Evolutionary conservation across 2,329 filamentous ascomycete genomes (phyloP).

Genomic region (Raffaelea ambrosiae): DNA sequence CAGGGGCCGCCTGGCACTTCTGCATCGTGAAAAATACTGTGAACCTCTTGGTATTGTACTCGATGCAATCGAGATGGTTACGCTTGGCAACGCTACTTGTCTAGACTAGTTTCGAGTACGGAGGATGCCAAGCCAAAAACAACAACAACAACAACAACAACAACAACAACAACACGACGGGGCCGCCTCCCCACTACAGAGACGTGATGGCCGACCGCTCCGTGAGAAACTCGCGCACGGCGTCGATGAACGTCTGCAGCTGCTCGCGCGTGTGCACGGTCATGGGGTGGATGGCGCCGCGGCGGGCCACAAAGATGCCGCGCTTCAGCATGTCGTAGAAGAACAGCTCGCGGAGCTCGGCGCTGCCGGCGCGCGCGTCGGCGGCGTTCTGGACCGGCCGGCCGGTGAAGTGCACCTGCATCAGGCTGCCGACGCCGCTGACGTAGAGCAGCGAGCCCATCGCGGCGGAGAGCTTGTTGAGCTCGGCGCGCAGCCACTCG

Average conservation of each 20-base stretch:
- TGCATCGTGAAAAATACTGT: too few species aligned
- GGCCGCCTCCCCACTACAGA: too few species aligned
- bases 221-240: conserved; percentile 5
- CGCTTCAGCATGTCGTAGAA: conserved; percentile 13
- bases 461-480: background rate
- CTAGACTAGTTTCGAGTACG: too few species aligned
- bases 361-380: conserved; percentile 3
- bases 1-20: too few species aligned
- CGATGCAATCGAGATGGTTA: too few species aligned
- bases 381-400: background rate
- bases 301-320: conserved; percentile 10
- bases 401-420: conserved; percentile 25
- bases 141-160: too few species aligned
- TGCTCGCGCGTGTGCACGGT: conserved; percentile 11
- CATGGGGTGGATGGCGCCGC: conserved; percentile 11
- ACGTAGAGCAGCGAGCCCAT: background rate
- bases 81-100: too few species aligned
- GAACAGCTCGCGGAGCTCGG: conserved; percentile 12
- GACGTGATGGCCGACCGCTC: too few species aligned
- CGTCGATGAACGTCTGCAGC: conserved; percentile 9
- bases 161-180: too few species aligned
- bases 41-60: too few species aligned
- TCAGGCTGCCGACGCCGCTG: conserved; percentile 24
- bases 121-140: too few species aligned
- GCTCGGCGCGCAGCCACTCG: background rate